Conservation (phyloP, 805 yeast species). For the Kluyveromyces lactis region DNA sequence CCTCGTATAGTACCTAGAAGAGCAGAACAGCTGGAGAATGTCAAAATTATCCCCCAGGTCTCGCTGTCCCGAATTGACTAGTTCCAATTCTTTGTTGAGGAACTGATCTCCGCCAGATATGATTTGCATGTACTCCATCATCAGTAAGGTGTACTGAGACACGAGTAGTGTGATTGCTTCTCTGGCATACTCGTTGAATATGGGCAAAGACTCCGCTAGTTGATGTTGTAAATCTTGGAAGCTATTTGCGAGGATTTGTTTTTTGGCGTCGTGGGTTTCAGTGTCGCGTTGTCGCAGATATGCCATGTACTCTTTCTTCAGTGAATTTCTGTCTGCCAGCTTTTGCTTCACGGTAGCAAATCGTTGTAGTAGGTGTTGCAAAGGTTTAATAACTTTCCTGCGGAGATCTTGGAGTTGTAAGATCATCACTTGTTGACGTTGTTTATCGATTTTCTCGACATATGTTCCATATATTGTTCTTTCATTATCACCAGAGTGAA, state of each 20-base stretch:
- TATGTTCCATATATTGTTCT: constrained; percentile 25
- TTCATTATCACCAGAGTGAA: constrained; percentile 13
- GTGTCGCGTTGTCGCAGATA: constrained; percentile 15
- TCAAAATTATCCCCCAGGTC: constrained; percentile 30
- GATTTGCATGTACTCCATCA: constrained; percentile 24
- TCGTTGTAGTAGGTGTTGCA: constrained; percentile 16
- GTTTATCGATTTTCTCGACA: constrained; percentile 18
- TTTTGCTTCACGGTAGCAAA: constrained; percentile 20
- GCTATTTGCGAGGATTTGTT: constrained; percentile 22
- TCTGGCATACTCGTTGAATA: constrained; percentile 12
- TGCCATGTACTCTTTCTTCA: constrained; percentile 29
- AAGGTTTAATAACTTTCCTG: constrained; percentile 23
- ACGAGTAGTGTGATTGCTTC: constrained; percentile 13
- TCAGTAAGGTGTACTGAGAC: constrained; percentile 15
- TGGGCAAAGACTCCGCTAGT: constrained; percentile 27
- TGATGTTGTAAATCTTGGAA: constrained; percentile 22
- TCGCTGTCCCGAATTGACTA: constrained; percentile 9
- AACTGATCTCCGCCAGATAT: constrained; percentile 26
- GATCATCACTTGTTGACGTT: constrained; percentile 23
- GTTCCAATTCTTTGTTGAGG: constrained; percentile 20
- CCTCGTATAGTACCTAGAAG: constrained; percentile 24
- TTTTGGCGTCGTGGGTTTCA: constrained; percentile 19
- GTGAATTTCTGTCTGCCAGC: constrained; percentile 25
- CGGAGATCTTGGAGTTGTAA: constrained; percentile 22
- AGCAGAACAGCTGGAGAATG: constrained; percentile 28